Conservation (phyloP, 1,284 basidiomycete genomes). For the Somion occarium region DNA sequence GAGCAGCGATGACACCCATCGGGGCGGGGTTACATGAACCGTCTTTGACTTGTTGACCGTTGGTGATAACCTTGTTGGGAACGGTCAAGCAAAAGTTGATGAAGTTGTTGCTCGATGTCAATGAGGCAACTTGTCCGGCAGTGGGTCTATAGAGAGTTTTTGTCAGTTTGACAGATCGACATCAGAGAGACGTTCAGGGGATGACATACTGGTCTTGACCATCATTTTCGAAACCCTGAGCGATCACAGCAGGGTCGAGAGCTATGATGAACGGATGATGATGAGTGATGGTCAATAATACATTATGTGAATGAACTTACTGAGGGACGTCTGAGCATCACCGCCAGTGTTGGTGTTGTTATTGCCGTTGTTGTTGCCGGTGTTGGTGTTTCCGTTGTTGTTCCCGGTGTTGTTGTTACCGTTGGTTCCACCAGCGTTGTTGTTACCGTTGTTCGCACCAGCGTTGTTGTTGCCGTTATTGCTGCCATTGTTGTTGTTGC, state of each 20-base stretch:
- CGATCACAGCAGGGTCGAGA: constrained; percentile 50
- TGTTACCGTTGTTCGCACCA: neutral
- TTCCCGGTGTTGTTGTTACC: neutral
- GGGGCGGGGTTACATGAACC: constrained; percentile 31
- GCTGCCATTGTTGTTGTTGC: constrained; percentile 3
- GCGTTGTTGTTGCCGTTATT: neutral
- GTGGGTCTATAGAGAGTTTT: constrained; percentile 18
- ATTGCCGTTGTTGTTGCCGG: neutral
- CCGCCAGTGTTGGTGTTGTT: neutral
- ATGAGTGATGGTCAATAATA: constrained; percentile 18
- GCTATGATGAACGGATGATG: constrained; percentile 29
- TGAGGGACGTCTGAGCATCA: constrained; percentile 23
- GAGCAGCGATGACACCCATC: constrained; percentile 40
- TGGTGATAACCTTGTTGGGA: constrained; percentile 30
- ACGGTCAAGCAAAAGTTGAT: constrained; percentile 48
- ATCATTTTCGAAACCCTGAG: constrained; percentile 44
- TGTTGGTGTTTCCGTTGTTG: neutral
- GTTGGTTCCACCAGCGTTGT: neutral
- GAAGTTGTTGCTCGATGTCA: constrained; percentile 49
- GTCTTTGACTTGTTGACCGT: constrained; percentile 25
- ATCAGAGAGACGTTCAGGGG: neutral
- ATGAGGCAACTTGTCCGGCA: constrained; percentile 44
- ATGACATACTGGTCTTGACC: constrained; percentile 35
- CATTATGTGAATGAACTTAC: constrained; percentile 16
- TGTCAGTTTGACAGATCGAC: neutral